Evolutionary conservation across 345 rosid genomes (phyloP), one percentile per base, ranked within the genome.

Genomic region (Pistacia atlantica): DNA sequence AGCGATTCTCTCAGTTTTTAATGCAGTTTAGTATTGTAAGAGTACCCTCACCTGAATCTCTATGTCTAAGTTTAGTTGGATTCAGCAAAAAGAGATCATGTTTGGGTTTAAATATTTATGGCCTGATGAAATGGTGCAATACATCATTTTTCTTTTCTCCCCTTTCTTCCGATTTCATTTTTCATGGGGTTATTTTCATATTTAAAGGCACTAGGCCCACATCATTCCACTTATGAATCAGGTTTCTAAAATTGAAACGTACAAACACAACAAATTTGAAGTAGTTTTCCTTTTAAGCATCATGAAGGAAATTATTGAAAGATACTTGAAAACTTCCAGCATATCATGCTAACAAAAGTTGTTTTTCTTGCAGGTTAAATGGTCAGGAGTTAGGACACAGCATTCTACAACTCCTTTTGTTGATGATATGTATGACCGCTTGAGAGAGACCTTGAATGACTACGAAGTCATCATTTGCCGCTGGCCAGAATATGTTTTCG

Each of bases 401-500:
- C 95, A 93, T 82, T 90, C 94, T 65, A 96, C 99, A 45, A 96
- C 99, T 72, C 98, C 99, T 59, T 96, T 96, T 69, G 82, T 96
- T 67, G 98, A 96, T 82, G 98, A 93, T 69, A 92, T 96, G 94
- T 96, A 96, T 78, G 97, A 92, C 5, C 92, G 95, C 65, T 81
- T 96, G 65, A 85, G 83, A 55, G 97, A 89, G 80, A 93, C 97
- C 74, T 80, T 92, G 76, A 86, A 75, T 37, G 90, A 87, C 77
- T 96, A 96, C 56, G 97, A 93, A 86, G 91, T 96, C 75, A 92
- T 93, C 79, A 96, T 92, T 61, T 88, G 95, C 86, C 86, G 98
- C 72, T 96, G 99, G 99, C 99, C 99, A 42, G 97, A 93, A 68
- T 96, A 96, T 80, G 87, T 89, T 73, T 90, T 96, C 72, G 97